These are phyloP conservation scores for Hypoxylon sp. DNA, from an alignment of 2,329 filamentous ascomycete species.

Conservation along the genomic window DNA sequence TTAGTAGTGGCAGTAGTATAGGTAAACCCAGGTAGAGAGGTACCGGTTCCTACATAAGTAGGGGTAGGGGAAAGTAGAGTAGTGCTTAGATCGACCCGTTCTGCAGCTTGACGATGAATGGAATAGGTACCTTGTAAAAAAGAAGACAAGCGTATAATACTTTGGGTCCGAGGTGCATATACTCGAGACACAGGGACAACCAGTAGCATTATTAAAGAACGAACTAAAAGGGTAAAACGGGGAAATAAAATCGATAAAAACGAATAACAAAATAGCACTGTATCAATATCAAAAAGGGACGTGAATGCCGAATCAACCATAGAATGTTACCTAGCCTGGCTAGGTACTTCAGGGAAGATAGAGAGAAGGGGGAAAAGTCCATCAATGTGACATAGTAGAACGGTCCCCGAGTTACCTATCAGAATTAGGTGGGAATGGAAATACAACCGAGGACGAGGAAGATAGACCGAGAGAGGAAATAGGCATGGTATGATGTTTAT, in stretches of 20 bases:
- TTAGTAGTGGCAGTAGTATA: slow-evolving; percentile 28
- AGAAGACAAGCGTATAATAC: slow-evolving; percentile 34
- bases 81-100: slow-evolving; percentile 48
- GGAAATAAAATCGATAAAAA: slow-evolving; percentile 22
- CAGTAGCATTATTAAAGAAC: slow-evolving; percentile 19
- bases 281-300: slow-evolving; percentile 39
- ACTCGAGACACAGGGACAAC: slow-evolving; percentile 24
- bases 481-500: slow-evolving; percentile 23
- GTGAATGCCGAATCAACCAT: slow-evolving; percentile 37
- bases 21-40: slow-evolving; percentile 23
- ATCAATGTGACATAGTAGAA: slow-evolving; percentile 39
- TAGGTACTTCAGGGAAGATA: slow-evolving; percentile 23
- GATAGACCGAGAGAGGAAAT: slow-evolving; percentile 38
- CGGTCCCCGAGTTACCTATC: slow-evolving; percentile 31
- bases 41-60: slow-evolving; percentile 36
- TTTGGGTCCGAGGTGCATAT: slow-evolving; percentile 43
- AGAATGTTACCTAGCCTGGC: slow-evolving; percentile 41
- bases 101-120: slow-evolving; percentile 46
- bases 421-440: slow-evolving; percentile 27
- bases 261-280: slow-evolving; percentile 14
- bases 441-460: slow-evolving; percentile 38
- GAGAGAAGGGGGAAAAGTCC: slow-evolving; percentile 7
- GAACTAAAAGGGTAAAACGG: slow-evolving; percentile 33
- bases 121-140: slow-evolving; percentile 41
- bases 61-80: slow-evolving; percentile 43